Evolutionary conservation across 257 asterid species (phyloP).

Genomic region (Petunia secreta): DNA sequence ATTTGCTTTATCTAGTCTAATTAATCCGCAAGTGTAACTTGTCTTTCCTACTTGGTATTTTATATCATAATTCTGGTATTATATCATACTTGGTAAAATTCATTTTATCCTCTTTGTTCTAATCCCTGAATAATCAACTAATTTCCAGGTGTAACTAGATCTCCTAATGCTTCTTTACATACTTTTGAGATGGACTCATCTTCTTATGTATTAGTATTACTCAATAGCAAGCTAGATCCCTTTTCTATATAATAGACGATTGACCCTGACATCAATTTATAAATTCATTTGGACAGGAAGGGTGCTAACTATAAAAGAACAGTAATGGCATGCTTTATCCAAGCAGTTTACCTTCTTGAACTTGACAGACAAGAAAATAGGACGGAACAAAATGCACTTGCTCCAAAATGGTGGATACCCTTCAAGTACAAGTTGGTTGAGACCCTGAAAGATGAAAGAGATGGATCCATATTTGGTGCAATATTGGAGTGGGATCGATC

Average conservation of each 20-base stretch:
- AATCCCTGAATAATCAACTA: background rate
- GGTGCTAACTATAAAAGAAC: constrained; percentile 82
- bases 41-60: background rate
- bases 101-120: background rate
- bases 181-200: no score
- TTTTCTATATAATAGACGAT: background rate
- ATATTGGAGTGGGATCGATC: constrained; percentile 93
- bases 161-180: background rate
- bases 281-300: constrained; percentile 63
- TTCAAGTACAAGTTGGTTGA: constrained; percentile 85
- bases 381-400: constrained; percentile 70
- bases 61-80: no score
- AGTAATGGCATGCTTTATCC: constrained; percentile 91
- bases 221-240: background rate
- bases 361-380: constrained; percentile 91
- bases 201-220: background rate
- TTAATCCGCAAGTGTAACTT: background rate
- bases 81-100: background rate
- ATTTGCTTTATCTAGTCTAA: background rate
- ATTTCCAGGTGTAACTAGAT: background rate
- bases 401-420: constrained; percentile 98
- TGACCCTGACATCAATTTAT: background rate
- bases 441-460: constrained; percentile 79
- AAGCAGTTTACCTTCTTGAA: constrained; percentile 92
- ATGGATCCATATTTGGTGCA: constrained; percentile 93